These are phyloP conservation scores for Colletotrichum lindemuthianum DNA, from an alignment of 2,329 filamentous ascomycete species.

Conservation along the genomic window DNA sequence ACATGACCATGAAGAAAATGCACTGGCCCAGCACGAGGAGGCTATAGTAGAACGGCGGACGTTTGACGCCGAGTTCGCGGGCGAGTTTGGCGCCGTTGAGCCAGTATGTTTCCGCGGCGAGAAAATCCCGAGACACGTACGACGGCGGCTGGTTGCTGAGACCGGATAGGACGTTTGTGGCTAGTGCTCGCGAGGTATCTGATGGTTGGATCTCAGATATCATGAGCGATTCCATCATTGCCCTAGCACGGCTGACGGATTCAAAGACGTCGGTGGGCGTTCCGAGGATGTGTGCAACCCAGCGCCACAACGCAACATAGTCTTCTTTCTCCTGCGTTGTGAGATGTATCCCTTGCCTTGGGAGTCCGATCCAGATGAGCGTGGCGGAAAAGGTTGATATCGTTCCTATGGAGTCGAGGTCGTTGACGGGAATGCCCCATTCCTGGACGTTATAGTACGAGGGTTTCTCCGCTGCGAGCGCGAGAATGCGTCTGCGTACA, in stretches of 20 bases:
- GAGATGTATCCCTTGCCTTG: conserved; percentile 77
- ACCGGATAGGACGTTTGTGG: conserved; percentile 78
- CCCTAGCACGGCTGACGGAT: conserved; percentile 63
- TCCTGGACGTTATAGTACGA: conserved; percentile 69
- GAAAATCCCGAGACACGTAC: conserved; percentile 72
- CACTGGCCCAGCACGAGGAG: conserved; percentile 72
- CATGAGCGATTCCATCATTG: conserved; percentile 74
- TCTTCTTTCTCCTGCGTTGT: conserved; percentile 70
- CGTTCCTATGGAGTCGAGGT: conserved; percentile 79
- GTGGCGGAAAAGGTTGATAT: conserved; percentile 76
- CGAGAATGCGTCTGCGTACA: conserved; percentile 70
- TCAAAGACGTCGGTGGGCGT: conserved; percentile 71
- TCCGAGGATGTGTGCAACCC: conserved; percentile 77
- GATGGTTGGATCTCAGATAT: conserved; percentile 74
- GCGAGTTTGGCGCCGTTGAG: conserved; percentile 74
- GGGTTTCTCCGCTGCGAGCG: conserved; percentile 60
- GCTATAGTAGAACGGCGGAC: conserved; percentile 66
- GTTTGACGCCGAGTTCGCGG: conserved; percentile 67
- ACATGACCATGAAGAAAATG: conserved; percentile 68
- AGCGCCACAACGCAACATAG: conserved; percentile 81
- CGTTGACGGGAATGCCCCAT: conserved; percentile 75
- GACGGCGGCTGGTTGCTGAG: conserved; percentile 74
- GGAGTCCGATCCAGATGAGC: conserved; percentile 74
- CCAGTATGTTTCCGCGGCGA: conserved; percentile 75
- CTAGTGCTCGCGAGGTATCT: conserved; percentile 69